phyloP scores from a whole-genome alignment of 306 rosid species.

The Astragalus membranaceus region DNA sequence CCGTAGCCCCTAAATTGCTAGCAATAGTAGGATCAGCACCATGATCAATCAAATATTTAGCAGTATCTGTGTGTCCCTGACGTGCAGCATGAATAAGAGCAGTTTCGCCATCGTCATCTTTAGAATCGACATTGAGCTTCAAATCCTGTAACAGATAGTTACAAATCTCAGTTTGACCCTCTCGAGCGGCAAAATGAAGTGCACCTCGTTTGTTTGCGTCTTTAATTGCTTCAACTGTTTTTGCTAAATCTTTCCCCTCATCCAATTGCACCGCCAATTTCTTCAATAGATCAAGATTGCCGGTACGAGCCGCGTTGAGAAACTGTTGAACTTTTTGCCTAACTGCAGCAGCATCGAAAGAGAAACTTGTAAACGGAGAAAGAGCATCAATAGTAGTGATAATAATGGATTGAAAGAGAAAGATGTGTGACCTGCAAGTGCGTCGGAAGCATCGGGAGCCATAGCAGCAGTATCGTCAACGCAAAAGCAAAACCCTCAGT shows the following conservation, averaged over 20 bases:
- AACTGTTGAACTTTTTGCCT: slow-evolving; percentile 77
- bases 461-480: slow-evolving; percentile 2
- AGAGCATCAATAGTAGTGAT: neutral
- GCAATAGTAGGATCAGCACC: slow-evolving; percentile 66
- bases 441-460: slow-evolving; percentile 83
- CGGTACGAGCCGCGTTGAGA: slow-evolving; percentile 76
- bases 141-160: slow-evolving; percentile 62
- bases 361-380: neutral
- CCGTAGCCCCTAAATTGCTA: slow-evolving; percentile 80
- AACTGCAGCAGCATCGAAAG: slow-evolving; percentile 37
- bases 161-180: slow-evolving; percentile 79
- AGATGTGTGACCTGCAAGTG: slow-evolving; percentile 59
- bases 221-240: slow-evolving; percentile 65
- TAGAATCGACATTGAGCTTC: slow-evolving; percentile 67
- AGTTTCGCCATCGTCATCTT: slow-evolving; percentile 93
- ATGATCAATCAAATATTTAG: slow-evolving; percentile 55
- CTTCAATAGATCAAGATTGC: slow-evolving; percentile 74
- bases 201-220: slow-evolving; percentile 96
- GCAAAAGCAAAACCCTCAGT: neutral
- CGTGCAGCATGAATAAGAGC: slow-evolving; percentile 92
- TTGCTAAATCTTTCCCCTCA: slow-evolving; percentile 62
- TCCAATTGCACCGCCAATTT: slow-evolving; percentile 66
- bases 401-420: neutral
- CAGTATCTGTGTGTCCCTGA: slow-evolving; percentile 70
- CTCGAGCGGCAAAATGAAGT: slow-evolving; percentile 82